These are phyloP conservation scores for Wallacemonas rigidus DNA, from an alignment of 208 protist genomes.

Conservation along the genomic window DNA sequence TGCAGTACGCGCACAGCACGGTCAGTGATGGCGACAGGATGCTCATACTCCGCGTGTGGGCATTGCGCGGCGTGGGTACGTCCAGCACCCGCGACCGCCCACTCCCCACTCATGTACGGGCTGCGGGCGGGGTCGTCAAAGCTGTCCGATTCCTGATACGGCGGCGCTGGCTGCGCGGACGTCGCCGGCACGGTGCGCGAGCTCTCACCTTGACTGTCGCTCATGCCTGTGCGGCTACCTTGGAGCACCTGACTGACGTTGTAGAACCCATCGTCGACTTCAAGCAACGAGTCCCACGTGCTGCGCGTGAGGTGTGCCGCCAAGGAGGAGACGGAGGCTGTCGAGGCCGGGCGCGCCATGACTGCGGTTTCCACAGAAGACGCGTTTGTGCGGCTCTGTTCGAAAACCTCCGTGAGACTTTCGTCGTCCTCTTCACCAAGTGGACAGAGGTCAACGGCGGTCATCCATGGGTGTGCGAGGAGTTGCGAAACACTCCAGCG, in stretches of 20 bases:
- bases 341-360: not conserved
- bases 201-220: constrained; percentile 2
- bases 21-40: not conserved
- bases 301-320: constrained; percentile 1
- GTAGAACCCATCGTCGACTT: constrained; percentile 17
- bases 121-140: not conserved
- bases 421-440: not conserved
- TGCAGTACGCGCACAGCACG: not conserved
- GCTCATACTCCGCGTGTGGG: not conserved
- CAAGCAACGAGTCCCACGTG: constrained; percentile 12
- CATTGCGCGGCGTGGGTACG: constrained; percentile 1
- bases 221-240: constrained; percentile 3
- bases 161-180: not conserved
- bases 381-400: not conserved
- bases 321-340: constrained; percentile 3
- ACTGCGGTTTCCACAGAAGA: not conserved
- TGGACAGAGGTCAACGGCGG: not conserved
- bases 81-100: constrained; percentile 3
- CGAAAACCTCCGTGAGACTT: not conserved
- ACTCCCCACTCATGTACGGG: constrained; percentile 8
- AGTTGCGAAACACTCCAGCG: constrained; percentile 85
- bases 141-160: not conserved
- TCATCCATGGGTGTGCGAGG: constrained; percentile 70
- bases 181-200: not conserved
- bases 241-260: not conserved